phyloP scores from a whole-genome alignment of 164 flowering plant genomes.

The Houttuynia cordata region DNA sequence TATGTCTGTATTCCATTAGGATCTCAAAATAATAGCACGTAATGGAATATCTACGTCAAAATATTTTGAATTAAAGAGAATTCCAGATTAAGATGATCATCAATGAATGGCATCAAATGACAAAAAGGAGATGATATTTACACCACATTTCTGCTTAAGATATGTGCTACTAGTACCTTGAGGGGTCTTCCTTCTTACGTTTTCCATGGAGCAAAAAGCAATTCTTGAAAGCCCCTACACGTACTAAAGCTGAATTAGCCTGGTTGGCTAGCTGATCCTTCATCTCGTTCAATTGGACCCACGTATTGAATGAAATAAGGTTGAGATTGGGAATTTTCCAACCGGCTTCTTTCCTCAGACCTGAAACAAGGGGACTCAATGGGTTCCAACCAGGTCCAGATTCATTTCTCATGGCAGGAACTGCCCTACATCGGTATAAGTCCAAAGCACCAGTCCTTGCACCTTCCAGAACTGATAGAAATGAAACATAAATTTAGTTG shows the following conservation, averaged over 20 bases:
- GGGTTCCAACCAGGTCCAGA: slow-evolving; percentile 28
- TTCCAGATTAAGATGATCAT: too few relatives aligned
- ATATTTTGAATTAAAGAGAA: too few relatives aligned
- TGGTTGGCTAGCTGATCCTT: neutral
- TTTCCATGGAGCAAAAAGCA: neutral
- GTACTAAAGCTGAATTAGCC: neutral
- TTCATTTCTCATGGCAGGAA: slow-evolving; percentile 14
- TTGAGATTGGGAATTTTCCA: neutral
- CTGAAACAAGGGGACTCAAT: slow-evolving; percentile 11
- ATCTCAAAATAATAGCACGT: too few relatives aligned
- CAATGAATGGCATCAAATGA: neutral
- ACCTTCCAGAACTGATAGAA: slow-evolving; percentile 25
- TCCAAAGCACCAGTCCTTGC: slow-evolving; percentile 23
- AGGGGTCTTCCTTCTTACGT: neutral
- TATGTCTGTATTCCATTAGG: too few relatives aligned
- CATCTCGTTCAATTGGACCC: neutral
- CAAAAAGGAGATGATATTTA: too few relatives aligned
- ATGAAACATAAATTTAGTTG: neutral
- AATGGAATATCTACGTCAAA: too few relatives aligned
- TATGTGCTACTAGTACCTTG: neutral
- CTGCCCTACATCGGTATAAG: slow-evolving; percentile 18
- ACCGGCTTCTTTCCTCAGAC: neutral
- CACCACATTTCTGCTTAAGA: neutral
- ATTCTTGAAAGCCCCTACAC: neutral
- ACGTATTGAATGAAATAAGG: neutral